Base-by-base conservation (phyloP, 2,329 filamentous ascomycete genomes). In the Ceratocystis lukuohia region DNA sequence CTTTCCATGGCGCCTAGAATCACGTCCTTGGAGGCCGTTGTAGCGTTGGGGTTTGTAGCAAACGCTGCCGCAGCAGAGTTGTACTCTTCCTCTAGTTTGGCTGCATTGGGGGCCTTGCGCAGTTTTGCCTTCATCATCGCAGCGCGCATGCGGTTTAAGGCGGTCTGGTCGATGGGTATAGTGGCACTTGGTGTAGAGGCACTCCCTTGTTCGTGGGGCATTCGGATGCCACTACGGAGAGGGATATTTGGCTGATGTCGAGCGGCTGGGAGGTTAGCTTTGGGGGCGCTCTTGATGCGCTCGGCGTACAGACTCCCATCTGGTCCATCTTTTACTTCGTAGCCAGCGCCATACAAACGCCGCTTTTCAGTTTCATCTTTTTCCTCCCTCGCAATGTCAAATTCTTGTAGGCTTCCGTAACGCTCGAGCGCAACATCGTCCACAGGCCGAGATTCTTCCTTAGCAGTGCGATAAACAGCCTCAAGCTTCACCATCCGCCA, bases 401-500 rank as follows among this genome's bases (percentile, higher is more conserved):
- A 99, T 15, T 89, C 87, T 30, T 86, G 83, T 17, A 99, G 73
- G 70, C 84, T 85, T 1, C 92, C 93, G 72, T 88, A 96, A 12
- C 90, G 82, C 71, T 96, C 88, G 46, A 88, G 71, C 0, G 92
- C 94, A 62, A 97, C 79, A 0, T 96, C 89, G 5, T 97, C 93
- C 0, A 95, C 80, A 0, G 83, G 72, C n/a, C 81, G 81, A 0
- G 86, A 86, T 0, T 80, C 86, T 71, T 94, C 87, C 70, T 95
- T 82, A 0, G 91, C 90, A 65, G 87, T 82, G 30, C 84, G 83
- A 74, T 96, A 96, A 1, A 96, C 89, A 10, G 86, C 88, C 70
- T 88, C 91, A 41, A 99, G 83, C 75, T 92, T 96, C 5, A 88
- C 96, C 92, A 99, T 96, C 62, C 95, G 87, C 94, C 95, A 99